phyloP scores from a whole-genome alignment of 1,139 yeast species.

The Chernovozyma aurita region DNA sequence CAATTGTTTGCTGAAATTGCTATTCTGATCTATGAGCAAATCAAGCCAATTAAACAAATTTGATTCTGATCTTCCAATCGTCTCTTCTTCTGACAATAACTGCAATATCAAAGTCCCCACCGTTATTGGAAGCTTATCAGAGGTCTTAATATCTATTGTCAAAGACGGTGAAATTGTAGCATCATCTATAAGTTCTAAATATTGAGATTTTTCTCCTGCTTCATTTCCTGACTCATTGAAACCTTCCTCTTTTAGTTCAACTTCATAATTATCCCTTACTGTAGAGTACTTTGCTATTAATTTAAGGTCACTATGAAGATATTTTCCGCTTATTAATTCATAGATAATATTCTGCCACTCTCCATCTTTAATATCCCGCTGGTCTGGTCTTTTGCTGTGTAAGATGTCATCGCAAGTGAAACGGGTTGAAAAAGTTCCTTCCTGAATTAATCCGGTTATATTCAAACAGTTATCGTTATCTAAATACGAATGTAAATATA shows the following conservation, averaged over 20 bases:
- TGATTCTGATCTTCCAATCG: conserved; percentile 9
- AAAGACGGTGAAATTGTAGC: background rate
- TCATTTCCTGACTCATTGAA: too few relatives aligned
- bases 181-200: background rate
- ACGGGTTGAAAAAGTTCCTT: conserved; percentile 5
- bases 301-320: background rate
- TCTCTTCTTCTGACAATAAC: conserved; percentile 10
- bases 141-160: conserved; percentile 18
- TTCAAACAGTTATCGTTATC: background rate
- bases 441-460: conserved; percentile 5
- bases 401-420: background rate
- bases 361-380: background rate
- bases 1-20: conserved; percentile 5
- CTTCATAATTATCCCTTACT: conserved; percentile 1
- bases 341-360: conserved; percentile 1
- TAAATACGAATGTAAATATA: conserved; percentile 2
- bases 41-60: conserved; percentile 28
- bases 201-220: background rate
- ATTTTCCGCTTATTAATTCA: background rate
- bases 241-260: too few relatives aligned
- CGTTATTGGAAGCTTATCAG: conserved; percentile 20
- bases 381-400: background rate
- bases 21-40: conserved; percentile 14
- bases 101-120: conserved; percentile 19
- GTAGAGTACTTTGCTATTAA: conserved; percentile 4